Base-by-base conservation (phyloP, 108 stramenopile genomes). In the Discostella stelligeroides region DNA sequence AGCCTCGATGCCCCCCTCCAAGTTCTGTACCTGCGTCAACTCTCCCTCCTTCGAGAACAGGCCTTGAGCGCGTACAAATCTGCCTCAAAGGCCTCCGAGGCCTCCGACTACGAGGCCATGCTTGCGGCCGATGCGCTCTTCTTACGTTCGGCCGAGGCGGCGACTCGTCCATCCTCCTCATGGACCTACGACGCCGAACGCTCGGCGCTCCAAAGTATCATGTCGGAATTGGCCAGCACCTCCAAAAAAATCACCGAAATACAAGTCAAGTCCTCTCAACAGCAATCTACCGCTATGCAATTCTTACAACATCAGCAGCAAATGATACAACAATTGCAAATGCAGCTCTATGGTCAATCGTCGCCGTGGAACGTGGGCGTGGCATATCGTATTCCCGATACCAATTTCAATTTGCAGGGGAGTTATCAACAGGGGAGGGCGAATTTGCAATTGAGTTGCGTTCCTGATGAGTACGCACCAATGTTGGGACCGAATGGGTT, bases 321-420 rank as follows among this genome's bases (percentile, higher is more conserved):
- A 72, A 94, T 94, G 91, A 91, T 95, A 70, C 94, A 95, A 80
- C 95, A 96, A 63, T 69, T 97, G 55, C 96, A 97, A 68, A 83
- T 88, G 88, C 96, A 97, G 82, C 75, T 97, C 6, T 97, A 97
- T 68, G 95, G 95, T 46, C 94, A 95, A 66, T 67, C 82, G 2
- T 85, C 84, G 54, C 94, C 97, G 11, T 98, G 97, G 97, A 96
- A 96, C 72, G 78, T 95, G 37, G 97, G 92, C 18, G 82, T 93
- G n/a, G 97, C 97, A n/a, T 98, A 97, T 72, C 88, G 97, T 53
- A 89, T 98, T 70, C 97, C 97, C 0, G 96, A 98, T 78, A 94
- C 97, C 20, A 94, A 96, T 79, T 94, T 98, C 71, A 97, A 98
- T 80, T 70, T 98, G 56, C 92, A 94, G 73, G 95, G 90, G 43